Percentiles rank a stretch among this genome's conserved stretches.
phyloP scores from a whole-genome alignment of 106 monocot genomes.

The Dioscorea dumetorum region DNA sequence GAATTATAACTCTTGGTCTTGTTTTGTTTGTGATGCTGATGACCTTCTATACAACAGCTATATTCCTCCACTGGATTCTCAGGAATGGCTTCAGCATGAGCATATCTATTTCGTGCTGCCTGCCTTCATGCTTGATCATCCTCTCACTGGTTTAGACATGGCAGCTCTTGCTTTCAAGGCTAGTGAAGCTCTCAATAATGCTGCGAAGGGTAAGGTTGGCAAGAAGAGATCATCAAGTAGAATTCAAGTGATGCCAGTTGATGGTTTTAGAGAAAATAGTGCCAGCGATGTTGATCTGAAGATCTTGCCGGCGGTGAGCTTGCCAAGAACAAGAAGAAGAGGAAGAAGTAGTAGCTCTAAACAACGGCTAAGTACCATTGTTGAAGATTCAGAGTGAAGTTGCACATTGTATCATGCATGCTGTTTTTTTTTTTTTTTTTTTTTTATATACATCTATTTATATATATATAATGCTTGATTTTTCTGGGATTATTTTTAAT shows the following conservation, averaged over 20 bases:
- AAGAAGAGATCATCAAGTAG: neutral
- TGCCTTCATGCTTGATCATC: neutral
- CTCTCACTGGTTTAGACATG: slow-evolving; percentile 15
- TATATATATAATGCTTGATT: no score
- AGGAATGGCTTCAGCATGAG: neutral
- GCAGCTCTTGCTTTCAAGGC: slow-evolving; percentile 14
- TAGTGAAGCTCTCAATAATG: slow-evolving; percentile 7
- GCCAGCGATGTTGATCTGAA: neutral
- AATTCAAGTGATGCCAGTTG: neutral
- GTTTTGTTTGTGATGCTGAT: slow-evolving; percentile 22
- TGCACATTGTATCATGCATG: no score
- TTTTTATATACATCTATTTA: no score
- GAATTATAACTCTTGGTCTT: neutral
- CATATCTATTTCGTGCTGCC: slow-evolving; percentile 26
- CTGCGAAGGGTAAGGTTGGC: neutral
- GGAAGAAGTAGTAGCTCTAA: neutral
- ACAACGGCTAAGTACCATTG: neutral
- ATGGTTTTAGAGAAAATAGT: neutral
- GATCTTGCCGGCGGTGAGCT: neutral
- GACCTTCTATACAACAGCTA: slow-evolving; percentile 1
- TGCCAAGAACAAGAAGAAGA: neutral
- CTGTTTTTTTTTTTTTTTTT: no score
- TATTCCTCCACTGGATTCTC: neutral
- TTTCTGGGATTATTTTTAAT: no score
- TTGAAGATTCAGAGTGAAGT: neutral